Percentiles rank a stretch among this genome's conserved stretches.
Conservation (phyloP, 1,284 basidiomycete species). For the Tilletiaria anomala region DNA sequence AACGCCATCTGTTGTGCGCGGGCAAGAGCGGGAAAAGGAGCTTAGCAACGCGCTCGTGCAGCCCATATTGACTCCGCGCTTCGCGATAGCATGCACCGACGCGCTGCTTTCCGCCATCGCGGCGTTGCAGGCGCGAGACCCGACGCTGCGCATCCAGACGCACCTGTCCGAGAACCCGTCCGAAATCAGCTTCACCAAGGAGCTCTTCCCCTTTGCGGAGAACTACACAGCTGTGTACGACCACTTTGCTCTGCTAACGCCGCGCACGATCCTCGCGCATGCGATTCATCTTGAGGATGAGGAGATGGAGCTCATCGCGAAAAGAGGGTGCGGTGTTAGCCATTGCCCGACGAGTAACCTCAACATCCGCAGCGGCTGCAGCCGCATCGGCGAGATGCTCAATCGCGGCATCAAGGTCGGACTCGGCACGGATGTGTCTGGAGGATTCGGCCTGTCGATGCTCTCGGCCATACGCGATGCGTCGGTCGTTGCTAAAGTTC, state of each 20-base stretch:
- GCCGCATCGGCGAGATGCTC: slow-evolving; percentile 61
- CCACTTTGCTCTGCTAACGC: slow-evolving; percentile 56
- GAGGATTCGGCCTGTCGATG: slow-evolving; percentile 73
- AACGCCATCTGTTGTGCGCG: no score
- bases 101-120: slow-evolving; percentile 58
- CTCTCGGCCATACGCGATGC: slow-evolving; percentile 69
- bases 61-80: slow-evolving; percentile 82
- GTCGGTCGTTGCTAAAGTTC: slow-evolving; percentile 63
- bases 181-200: slow-evolving; percentile 57
- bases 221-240: slow-evolving; percentile 57
- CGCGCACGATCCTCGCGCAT: slow-evolving; percentile 76
- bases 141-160: slow-evolving; percentile 65
- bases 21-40: not conserved
- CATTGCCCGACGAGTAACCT: slow-evolving; percentile 85
- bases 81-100: slow-evolving; percentile 77
- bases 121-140: slow-evolving; percentile 42
- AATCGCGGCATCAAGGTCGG: slow-evolving; percentile 70
- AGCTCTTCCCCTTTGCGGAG: slow-evolving; percentile 48
- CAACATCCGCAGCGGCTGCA: slow-evolving; percentile 69
- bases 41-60: slow-evolving; percentile 49
- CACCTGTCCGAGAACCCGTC: slow-evolving; percentile 73
- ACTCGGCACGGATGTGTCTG: slow-evolving; percentile 78
- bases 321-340: slow-evolving; percentile 59
- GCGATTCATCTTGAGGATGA: slow-evolving; percentile 60
- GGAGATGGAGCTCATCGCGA: slow-evolving; percentile 61